Percentiles rank a stretch among this genome's conserved stretches.
These are phyloP conservation scores for Babesia microti DNA, from an alignment of 169 alveolate genomes.

Conservation along the genomic window DNA sequence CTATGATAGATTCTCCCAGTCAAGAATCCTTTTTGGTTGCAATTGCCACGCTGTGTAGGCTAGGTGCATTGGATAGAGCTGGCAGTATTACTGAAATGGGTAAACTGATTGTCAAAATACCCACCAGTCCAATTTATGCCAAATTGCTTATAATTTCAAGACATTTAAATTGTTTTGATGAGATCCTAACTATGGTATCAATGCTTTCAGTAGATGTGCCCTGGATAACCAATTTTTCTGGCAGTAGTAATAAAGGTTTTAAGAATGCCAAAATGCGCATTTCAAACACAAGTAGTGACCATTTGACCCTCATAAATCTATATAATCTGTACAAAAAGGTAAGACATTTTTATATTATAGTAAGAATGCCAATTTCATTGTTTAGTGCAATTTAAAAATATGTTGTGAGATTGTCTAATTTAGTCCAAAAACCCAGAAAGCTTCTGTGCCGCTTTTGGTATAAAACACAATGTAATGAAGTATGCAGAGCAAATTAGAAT, in stretches of 20 bases:
- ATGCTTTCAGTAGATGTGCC: constrained; percentile 53
- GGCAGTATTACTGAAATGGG: constrained; percentile 36
- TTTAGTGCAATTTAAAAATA: too few species aligned
- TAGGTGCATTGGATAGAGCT: constrained; percentile 60
- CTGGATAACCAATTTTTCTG: constrained; percentile 1
- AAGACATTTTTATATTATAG: too few species aligned
- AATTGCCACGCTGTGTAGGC: constrained; percentile 63
- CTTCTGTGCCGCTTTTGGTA: constrained; percentile 22
- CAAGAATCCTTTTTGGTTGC: constrained; percentile 61
- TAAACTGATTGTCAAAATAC: constrained; percentile 75
- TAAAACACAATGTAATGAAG: constrained; percentile 17
- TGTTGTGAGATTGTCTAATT: background rate
- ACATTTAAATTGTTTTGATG: constrained; percentile 76
- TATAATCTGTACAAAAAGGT: constrained; percentile 34
- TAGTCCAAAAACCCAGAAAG: constrained; percentile 14
- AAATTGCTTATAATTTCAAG: constrained; percentile 72
- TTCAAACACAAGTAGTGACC: constrained; percentile 30
- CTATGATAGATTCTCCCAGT: constrained; percentile 76
- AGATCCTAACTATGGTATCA: constrained; percentile 77
- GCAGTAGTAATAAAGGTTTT: constrained; percentile 15
- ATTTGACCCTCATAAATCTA: constrained; percentile 28
- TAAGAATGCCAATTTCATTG: too few species aligned
- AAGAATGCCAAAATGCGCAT: constrained; percentile 15
- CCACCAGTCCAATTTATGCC: constrained; percentile 79
- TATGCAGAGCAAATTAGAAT: constrained; percentile 28